Evolutionary conservation across 192 early-diverging fungal genomes (phyloP), one percentile per base, ranked within the genome.

Genomic region (Kappamyces sp.): DNA sequence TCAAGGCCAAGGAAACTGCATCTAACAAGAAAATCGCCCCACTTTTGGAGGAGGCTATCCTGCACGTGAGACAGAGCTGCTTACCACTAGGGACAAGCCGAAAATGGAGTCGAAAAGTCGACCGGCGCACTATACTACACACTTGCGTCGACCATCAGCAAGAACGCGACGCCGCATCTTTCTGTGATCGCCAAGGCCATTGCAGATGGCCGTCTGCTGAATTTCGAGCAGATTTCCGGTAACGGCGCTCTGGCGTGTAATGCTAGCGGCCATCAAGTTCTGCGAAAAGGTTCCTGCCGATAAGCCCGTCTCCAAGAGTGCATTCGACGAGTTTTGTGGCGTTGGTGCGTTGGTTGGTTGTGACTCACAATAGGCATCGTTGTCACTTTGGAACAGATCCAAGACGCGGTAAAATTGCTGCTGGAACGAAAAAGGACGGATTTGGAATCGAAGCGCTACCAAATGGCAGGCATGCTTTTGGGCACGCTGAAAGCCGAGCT

Each of bases 21-120:
- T 85, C 83, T 53, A 99, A 99, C 79, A 99, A 98, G 72, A 98
- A 96, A 71, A 73, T 99, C 6, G 86, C 88, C 2, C 86, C 87
- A 3, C 81, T 76, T 22, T 77, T 99, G 35, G 76, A 83, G 54
- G 64, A 54, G 32, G 75, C 87, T n/a, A 88, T 95, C 51, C 60
- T 69, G 37, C 83, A 84, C 45, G 87, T 90, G 38, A 41, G 49
- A 14, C 7, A 47, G 22, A 5, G 29, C 9, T 22, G 4, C 37
- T 8, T 30, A 5, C 8, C 3, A 60, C 41, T 30, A 65, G 38
- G 64, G 45, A 35, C 36, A 45, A 39, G 64, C 42, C 14, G 36
- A 5, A 3, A 40, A 34, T 1, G 48, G 39, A 1, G 64, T 60
- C 37, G 71, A 69, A 22, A 37, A 57, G 35, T 54, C 70, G 2